Evolutionary conservation across 2,329 filamentous ascomycete genomes (phyloP).

Genomic region (Colletotrichum tropicale): DNA sequence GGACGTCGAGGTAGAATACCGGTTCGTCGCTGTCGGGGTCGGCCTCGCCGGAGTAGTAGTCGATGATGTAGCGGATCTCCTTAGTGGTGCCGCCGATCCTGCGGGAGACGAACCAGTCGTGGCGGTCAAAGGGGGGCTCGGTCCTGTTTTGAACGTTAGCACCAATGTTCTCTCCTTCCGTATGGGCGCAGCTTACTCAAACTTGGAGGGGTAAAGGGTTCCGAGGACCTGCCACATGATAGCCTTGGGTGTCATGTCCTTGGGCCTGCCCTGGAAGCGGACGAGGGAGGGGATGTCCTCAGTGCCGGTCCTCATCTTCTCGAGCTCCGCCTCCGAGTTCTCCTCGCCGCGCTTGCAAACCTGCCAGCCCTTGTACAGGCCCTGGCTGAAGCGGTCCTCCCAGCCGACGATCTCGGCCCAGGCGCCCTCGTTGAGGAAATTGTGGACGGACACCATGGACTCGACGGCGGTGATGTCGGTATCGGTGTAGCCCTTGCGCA

Average conservation of each 20-base stretch:
- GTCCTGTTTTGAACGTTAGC: constrained; percentile 52
- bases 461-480: constrained; percentile 93
- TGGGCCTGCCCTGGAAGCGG: constrained; percentile 86
- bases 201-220: constrained; percentile 79
- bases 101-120: constrained; percentile 94
- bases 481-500: constrained; percentile 94
- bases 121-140: constrained; percentile 90
- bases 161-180: background rate
- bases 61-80: constrained; percentile 93
- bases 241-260: constrained; percentile 91
- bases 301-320: constrained; percentile 57
- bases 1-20: constrained; percentile 94
- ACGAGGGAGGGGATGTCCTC: constrained; percentile 73
- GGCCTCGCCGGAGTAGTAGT: constrained; percentile 88
- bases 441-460: constrained; percentile 97
- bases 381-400: constrained; percentile 84
- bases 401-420: constrained; percentile 95
- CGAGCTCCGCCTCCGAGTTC: constrained; percentile 50
- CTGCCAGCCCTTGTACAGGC: constrained; percentile 74
- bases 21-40: constrained; percentile 86
- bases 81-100: constrained; percentile 69
- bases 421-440: constrained; percentile 96
- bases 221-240: constrained; percentile 82
- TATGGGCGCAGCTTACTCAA: constrained; percentile 59
- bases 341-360: constrained; percentile 77